These are phyloP conservation scores for Trebouxia gelatinosa DNA, from an alignment of 163 green algal species.

Conservation along the genomic window DNA sequence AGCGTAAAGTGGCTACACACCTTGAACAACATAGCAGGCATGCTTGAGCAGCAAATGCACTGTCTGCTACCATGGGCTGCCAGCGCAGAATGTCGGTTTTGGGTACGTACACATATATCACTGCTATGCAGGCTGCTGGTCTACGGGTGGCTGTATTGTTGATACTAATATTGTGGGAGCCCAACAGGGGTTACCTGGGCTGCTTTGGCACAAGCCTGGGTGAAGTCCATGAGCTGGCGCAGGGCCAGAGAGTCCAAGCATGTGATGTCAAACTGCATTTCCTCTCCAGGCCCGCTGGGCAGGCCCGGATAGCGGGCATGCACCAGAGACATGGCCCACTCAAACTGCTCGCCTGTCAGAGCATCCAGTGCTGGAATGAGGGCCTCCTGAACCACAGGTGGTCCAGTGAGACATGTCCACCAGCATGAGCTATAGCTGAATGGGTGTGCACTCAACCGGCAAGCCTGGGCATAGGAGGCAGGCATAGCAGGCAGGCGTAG, in stretches of 20 bases:
- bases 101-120: neutral
- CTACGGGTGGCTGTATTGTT: neutral
- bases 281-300: conserved; percentile 22
- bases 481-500: neutral
- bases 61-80: neutral
- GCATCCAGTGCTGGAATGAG: conserved; percentile 27
- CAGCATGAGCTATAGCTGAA: neutral
- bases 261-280: conserved; percentile 52
- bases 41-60: too few relatives aligned
- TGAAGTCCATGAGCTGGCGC: conserved; percentile 50
- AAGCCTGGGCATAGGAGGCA: too few relatives aligned
- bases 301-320: conserved; percentile 47
- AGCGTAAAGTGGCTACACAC: too few relatives aligned
- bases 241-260: conserved; percentile 56
- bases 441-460: neutral
- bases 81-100: neutral
- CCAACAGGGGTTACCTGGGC: neutral
- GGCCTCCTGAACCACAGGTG: neutral
- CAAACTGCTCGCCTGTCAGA: conserved; percentile 49
- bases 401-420: neutral
- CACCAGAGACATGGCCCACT: conserved; percentile 49
- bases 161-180: neutral
- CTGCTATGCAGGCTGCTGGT: neutral
- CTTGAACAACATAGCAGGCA: too few relatives aligned
- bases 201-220: neutral